Evolutionary conservation across 2,329 filamentous ascomycete genomes (phyloP).

Genomic region (Moelleriella libera): DNA sequence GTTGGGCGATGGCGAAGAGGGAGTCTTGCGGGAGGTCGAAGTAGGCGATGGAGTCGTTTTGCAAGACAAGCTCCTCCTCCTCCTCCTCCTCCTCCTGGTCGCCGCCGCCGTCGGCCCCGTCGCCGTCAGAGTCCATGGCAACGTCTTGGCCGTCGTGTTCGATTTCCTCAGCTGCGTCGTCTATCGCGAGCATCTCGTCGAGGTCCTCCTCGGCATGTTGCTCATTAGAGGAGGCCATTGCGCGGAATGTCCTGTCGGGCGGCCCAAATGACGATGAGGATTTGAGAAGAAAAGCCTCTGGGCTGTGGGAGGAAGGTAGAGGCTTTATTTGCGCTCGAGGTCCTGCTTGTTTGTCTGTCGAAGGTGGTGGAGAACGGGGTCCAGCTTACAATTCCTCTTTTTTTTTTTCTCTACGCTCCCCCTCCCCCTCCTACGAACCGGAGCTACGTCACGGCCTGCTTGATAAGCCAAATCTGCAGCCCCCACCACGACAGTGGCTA

Average conservation of each 20-base stretch:
- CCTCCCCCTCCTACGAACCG: too few relatives aligned
- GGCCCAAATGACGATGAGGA: too few relatives aligned
- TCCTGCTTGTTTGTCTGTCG: neutral
- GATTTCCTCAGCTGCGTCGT: slow-evolving; percentile 36
- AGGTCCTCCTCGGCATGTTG: slow-evolving; percentile 7
- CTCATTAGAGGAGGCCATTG: slow-evolving; percentile 16
- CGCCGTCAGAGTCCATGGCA: slow-evolving; percentile 60
- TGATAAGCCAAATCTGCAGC: slow-evolving; percentile 5
- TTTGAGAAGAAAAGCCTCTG: too few relatives aligned
- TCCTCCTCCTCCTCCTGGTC: neutral
- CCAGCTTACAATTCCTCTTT: neutral
- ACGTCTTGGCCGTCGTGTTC: slow-evolving; percentile 48
- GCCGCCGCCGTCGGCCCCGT: slow-evolving; percentile 11
- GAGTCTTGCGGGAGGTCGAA: slow-evolving; percentile 85
- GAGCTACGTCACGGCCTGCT: slow-evolving; percentile 1
- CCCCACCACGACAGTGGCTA: neutral
- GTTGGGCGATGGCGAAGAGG: slow-evolving; percentile 89
- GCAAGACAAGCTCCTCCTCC: slow-evolving; percentile 56
- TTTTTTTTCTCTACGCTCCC: neutral
- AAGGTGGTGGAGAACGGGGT: neutral
- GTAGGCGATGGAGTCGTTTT: slow-evolving; percentile 88
- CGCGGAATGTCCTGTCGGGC: neutral
- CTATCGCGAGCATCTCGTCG: slow-evolving; percentile 6
- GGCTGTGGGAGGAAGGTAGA: too few relatives aligned
- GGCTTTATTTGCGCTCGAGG: neutral